phyloP scores from a whole-genome alignment of 2,329 filamentous ascomycete genomes.

The Cytospora chrysosperma region DNA sequence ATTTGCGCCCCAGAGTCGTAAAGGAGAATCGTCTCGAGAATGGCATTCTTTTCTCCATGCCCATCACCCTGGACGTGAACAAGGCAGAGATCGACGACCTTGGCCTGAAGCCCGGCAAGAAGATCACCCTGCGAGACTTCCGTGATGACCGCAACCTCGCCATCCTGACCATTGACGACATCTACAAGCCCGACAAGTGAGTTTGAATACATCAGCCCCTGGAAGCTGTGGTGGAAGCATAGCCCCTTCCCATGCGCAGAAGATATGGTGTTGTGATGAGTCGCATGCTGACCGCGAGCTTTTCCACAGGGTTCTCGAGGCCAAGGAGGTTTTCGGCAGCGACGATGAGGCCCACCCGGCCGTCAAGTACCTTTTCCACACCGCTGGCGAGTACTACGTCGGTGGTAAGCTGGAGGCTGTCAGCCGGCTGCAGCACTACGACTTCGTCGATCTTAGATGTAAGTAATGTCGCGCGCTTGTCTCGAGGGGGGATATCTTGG shows the following conservation, averaged over 20 bases:
- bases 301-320: slow-evolving; percentile 72
- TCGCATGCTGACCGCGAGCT: not conserved
- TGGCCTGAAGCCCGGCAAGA: slow-evolving; percentile 74
- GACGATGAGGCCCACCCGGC: slow-evolving; percentile 82
- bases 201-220: slow-evolving; percentile 32
- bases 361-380: slow-evolving; percentile 82
- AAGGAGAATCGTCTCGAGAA: slow-evolving; percentile 81
- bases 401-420: slow-evolving; percentile 96
- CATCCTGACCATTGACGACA: slow-evolving; percentile 91
- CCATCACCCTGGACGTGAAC: slow-evolving; percentile 87
- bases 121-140: slow-evolving; percentile 89
- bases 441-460: slow-evolving; percentile 96
- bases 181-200: slow-evolving; percentile 95
- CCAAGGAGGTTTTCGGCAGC: slow-evolving; percentile 90
- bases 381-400: slow-evolving; percentile 83
- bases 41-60: slow-evolving; percentile 93
- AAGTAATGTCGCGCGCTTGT: slow-evolving; percentile 37
- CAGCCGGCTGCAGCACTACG: slow-evolving; percentile 95
- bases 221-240: not conserved
- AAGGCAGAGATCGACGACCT: slow-evolving; percentile 72
- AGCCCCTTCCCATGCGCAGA: too few species aligned
- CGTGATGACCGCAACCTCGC: slow-evolving; percentile 94
- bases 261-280: too few species aligned
- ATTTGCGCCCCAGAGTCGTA: slow-evolving; percentile 65
- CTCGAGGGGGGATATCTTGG: too few species aligned